These are phyloP conservation scores for Microdochium bolleyi DNA, from an alignment of 2,329 filamentous ascomycete species.

Conservation along the genomic window DNA sequence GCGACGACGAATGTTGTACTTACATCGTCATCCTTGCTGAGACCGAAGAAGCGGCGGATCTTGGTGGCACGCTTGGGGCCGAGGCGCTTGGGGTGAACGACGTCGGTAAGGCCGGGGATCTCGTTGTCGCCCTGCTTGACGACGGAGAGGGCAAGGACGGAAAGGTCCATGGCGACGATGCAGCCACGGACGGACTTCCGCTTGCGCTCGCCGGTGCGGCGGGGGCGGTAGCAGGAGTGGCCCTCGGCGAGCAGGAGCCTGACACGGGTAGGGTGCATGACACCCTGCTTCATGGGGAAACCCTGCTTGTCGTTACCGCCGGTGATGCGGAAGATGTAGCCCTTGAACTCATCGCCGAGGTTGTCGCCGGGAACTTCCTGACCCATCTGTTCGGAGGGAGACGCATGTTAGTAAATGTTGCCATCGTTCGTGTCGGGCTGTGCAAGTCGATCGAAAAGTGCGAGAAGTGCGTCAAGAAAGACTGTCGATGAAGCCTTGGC, in stretches of 20 bases:
- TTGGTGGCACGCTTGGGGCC: slow-evolving; percentile 99
- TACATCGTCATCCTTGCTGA: slow-evolving; percentile 99
- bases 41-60: slow-evolving; percentile 99
- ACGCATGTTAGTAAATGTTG: slow-evolving; percentile 22
- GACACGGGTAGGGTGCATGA: slow-evolving; percentile 98
- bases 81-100: slow-evolving; percentile 97
- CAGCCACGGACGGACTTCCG: slow-evolving; percentile 98
- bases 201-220: slow-evolving; percentile 98
- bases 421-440: slow-evolving; percentile 3
- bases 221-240: slow-evolving; percentile 98
- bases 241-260: slow-evolving; percentile 90
- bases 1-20: slow-evolving; percentile 65
- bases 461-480: background rate
- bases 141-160: slow-evolving; percentile 87
- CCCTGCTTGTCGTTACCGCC: slow-evolving; percentile 99
- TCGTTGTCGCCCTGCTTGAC: slow-evolving; percentile 97
- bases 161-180: slow-evolving; percentile 94
- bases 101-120: slow-evolving; percentile 93
- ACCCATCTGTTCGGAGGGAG: slow-evolving; percentile 56
- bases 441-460: slow-evolving; percentile 1
- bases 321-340: slow-evolving; percentile 99
- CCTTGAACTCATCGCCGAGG: slow-evolving; percentile 99
- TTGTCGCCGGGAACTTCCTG: slow-evolving; percentile 88
- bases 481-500: background rate
- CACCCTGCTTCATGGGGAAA: slow-evolving; percentile 99